phyloP scores from a whole-genome alignment of 768 basidiomycete species.

The Favolaschia claudopus region DNA sequence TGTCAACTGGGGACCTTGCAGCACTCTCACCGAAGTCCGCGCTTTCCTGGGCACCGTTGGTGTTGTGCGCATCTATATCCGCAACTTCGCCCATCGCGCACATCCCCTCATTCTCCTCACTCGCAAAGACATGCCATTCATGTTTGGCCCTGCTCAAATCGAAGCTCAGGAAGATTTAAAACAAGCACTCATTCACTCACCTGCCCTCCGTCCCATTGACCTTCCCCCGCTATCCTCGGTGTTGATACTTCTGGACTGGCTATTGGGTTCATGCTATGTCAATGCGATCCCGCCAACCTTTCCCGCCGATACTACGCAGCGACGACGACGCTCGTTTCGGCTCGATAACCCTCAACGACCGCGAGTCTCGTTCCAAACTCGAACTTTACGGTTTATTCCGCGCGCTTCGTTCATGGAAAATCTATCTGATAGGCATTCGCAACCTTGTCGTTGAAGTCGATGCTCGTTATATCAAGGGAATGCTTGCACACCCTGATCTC shows the following conservation, averaged over 20 bases:
- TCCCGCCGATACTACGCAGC: constrained; percentile 29
- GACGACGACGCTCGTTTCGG: constrained; percentile 41
- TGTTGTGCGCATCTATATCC: constrained; percentile 36
- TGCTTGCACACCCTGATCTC: constrained; percentile 35
- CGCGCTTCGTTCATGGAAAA: too few relatives aligned
- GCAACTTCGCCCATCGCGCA: constrained; percentile 33
- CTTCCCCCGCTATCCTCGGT: constrained; percentile 36
- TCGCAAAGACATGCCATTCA: too few relatives aligned
- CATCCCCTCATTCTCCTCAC: constrained; percentile 24
- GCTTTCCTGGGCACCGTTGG: constrained; percentile 38
- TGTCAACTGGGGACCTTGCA: too few relatives aligned
- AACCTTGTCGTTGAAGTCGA: constrained; percentile 45
- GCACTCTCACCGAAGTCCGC: too few relatives aligned
- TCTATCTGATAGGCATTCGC: constrained; percentile 37
- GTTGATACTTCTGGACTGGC: constrained; percentile 45
- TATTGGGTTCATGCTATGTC: constrained; percentile 42
- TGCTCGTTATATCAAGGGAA: constrained; percentile 44
- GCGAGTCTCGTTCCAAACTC: constrained; percentile 36
- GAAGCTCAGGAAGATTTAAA: too few relatives aligned
- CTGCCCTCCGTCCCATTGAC: too few relatives aligned
- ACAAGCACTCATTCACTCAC: too few relatives aligned
- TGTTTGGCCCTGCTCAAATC: too few relatives aligned
- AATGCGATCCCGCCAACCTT: constrained; percentile 27
- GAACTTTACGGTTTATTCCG: too few relatives aligned
- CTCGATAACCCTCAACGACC: constrained; percentile 43